These are phyloP conservation scores for Apiotrichum domesticum DNA, from an alignment of 1,284 basidiomycete species.

Conservation along the genomic window DNA sequence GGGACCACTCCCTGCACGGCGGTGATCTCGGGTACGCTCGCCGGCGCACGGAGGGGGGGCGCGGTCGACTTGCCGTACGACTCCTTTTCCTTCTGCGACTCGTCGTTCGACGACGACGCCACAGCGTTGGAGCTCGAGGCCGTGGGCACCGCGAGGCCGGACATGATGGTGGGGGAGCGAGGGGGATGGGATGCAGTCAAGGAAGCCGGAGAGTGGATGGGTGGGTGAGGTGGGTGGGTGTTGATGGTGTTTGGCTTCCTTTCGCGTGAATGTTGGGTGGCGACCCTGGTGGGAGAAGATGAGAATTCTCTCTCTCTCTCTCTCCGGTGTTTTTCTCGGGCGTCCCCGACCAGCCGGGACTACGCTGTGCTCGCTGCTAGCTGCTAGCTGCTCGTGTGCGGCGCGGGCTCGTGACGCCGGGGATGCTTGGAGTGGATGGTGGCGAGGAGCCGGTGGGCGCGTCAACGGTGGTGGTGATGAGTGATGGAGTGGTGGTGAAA, in stretches of 20 bases:
- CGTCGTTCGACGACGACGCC: not conserved
- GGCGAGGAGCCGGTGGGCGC: not conserved
- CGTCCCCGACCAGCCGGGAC: not conserved
- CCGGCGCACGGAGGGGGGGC: conserved; percentile 15
- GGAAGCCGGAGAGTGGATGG: not conserved
- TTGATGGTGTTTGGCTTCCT: too few relatives aligned
- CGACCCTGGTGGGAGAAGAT: too few relatives aligned
- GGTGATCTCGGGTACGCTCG: conserved; percentile 62
- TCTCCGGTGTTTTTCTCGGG: conserved; percentile 3
- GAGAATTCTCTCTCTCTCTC: not conserved
- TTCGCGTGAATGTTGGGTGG: too few relatives aligned
- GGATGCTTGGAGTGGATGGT: not conserved
- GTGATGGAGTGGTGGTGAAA: not conserved
- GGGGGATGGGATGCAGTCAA: not conserved
- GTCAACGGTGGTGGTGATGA: not conserved
- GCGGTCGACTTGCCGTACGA: conserved; percentile 18
- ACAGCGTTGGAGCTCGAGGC: not conserved
- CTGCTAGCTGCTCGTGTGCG: too few relatives aligned
- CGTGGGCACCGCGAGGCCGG: conserved; percentile 23
- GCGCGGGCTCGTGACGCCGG: too few relatives aligned
- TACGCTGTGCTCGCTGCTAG: too few relatives aligned
- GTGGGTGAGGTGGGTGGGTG: not conserved
- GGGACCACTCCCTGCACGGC: conserved; percentile 92
- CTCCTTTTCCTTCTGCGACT: conserved; percentile 3
- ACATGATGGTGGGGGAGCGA: conserved; percentile 14